A percentile compares a stretch with the other conserved stretches of the same genome.
Conservation (phyloP, 192 early-diverging fungal genomes). For the Phlyctochytrium planicorne region DNA sequence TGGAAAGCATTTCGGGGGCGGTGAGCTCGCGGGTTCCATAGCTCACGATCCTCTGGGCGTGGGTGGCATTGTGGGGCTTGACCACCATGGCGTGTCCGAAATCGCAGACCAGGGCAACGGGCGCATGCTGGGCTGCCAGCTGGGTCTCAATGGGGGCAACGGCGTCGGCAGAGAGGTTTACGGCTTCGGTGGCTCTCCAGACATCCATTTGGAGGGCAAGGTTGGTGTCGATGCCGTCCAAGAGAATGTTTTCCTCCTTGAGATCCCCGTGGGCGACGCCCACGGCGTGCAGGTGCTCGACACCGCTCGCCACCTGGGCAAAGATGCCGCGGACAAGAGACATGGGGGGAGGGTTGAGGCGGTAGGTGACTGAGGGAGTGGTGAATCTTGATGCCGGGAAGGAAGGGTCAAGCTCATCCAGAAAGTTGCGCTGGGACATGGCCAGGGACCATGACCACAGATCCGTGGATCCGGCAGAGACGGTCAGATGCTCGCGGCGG, state of each 20-base stretch:
- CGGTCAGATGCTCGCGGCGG: no score
- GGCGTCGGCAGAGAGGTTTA: not conserved
- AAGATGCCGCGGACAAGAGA: slow-evolving; percentile 31
- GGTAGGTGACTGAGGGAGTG: not conserved
- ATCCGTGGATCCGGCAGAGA: not conserved
- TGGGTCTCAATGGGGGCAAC: no score
- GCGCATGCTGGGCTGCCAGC: not conserved
- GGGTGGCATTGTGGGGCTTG: not conserved
- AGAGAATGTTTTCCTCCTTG: slow-evolving; percentile 62
- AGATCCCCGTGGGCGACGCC: slow-evolving; percentile 56
- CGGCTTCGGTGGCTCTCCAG: no score
- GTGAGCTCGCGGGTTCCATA: slow-evolving; percentile 23
- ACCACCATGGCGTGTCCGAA: slow-evolving; percentile 20
- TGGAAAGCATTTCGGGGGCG: slow-evolving; percentile 18
- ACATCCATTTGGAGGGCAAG: no score
- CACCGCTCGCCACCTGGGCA: slow-evolving; percentile 38
- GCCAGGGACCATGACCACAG: not conserved
- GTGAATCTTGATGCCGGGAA: not conserved
- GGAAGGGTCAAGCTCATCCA: not conserved
- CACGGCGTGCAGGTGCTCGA: slow-evolving; percentile 41
- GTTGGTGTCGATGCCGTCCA: no score
- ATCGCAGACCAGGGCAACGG: slow-evolving; percentile 11
- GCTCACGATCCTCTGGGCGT: not conserved
- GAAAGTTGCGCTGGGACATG: no score
- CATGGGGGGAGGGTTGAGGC: not conserved